Evolutionary conservation across 2,329 filamentous ascomycete species (phyloP).

Genomic region (Drechslerella coelobrocha): DNA sequence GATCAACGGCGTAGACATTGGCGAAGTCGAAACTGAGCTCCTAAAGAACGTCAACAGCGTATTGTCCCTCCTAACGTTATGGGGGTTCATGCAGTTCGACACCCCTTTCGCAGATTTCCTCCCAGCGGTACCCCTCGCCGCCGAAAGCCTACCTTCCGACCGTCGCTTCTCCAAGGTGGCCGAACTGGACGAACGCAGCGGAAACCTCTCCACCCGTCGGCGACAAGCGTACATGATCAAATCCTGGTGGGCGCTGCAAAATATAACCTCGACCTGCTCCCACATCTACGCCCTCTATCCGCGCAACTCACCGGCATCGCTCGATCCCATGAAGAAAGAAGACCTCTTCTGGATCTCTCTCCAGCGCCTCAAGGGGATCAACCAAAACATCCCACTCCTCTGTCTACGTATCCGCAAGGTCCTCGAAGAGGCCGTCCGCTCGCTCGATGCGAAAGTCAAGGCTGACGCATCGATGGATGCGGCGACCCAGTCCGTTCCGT

Average conservation of each 20-base stretch:
- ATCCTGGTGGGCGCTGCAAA: constrained; percentile 44
- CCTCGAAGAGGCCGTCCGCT: constrained; percentile 44
- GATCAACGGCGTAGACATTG: constrained; percentile 51
- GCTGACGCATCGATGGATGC: constrained; percentile 6
- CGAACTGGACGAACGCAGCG: constrained; percentile 43
- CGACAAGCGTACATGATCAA: constrained; percentile 47
- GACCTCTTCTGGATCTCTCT: constrained; percentile 42
- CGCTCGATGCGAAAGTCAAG: constrained; percentile 23
- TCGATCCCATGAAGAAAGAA: constrained; percentile 36
- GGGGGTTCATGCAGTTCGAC: constrained; percentile 52
- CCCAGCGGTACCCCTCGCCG: constrained; percentile 34
- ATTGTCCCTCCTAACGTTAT: constrained; percentile 39
- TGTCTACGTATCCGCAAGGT: constrained; percentile 45
- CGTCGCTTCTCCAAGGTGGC: constrained; percentile 37
- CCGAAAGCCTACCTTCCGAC: constrained; percentile 39
- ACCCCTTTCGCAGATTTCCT: constrained; percentile 50
- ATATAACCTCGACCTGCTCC: constrained; percentile 49
- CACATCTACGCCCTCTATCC: constrained; percentile 50
- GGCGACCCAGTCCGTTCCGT: constrained; percentile 20
- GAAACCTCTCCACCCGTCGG: constrained; percentile 35
- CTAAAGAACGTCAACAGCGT: constrained; percentile 51
- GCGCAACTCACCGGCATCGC: constrained; percentile 19
- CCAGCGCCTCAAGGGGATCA: constrained; percentile 46
- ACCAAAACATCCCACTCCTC: constrained; percentile 44
- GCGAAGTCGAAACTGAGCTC: constrained; percentile 51